phyloP scores from a whole-genome alignment of 225 moss, liverwort and hornwort species.

The Sphagnum tenellum region DNA sequence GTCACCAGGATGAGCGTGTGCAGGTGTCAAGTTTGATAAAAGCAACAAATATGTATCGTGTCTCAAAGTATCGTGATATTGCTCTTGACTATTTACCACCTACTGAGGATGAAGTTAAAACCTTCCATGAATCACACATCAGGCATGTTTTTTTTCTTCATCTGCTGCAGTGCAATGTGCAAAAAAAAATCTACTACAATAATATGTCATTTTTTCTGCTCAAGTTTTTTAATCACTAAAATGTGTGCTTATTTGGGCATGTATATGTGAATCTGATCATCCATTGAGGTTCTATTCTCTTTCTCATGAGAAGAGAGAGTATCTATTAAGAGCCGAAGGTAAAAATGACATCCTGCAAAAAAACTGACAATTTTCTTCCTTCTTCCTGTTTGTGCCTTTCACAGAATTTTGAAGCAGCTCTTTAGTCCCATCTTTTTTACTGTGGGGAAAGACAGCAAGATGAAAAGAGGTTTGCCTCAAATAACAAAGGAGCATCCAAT shows the following conservation, averaged over 20 bases:
- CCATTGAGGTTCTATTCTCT: too few species aligned
- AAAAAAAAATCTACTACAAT: too few species aligned
- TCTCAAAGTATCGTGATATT: conserved; percentile 20
- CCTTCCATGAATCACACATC: conserved; percentile 28
- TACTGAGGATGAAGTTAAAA: conserved; percentile 28
- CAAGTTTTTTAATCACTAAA: too few species aligned
- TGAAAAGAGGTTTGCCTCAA: conserved; percentile 30
- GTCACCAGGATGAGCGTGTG: conserved; percentile 29
- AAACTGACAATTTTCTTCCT: too few species aligned
- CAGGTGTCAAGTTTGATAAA: conserved; percentile 44
- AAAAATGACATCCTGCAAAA: too few species aligned
- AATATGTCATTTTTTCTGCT: too few species aligned
- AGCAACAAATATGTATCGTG: conserved; percentile 34
- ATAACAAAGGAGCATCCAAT: conserved; percentile 32
- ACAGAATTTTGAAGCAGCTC: conserved; percentile 30
- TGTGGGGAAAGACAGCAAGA: conserved; percentile 22
- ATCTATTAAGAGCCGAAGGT: too few species aligned
- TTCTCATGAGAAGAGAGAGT: too few species aligned
- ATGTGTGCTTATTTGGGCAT: too few species aligned
- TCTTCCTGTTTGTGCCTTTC: background rate
- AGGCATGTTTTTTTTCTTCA: conserved; percentile 11
- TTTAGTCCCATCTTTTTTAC: conserved; percentile 43
- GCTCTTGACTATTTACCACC: conserved; percentile 39
- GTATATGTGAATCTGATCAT: too few species aligned
- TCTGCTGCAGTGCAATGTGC: background rate